These are phyloP conservation scores for Mycena vitilis DNA, from an alignment of 768 basidiomycete species.

Conservation along the genomic window DNA sequence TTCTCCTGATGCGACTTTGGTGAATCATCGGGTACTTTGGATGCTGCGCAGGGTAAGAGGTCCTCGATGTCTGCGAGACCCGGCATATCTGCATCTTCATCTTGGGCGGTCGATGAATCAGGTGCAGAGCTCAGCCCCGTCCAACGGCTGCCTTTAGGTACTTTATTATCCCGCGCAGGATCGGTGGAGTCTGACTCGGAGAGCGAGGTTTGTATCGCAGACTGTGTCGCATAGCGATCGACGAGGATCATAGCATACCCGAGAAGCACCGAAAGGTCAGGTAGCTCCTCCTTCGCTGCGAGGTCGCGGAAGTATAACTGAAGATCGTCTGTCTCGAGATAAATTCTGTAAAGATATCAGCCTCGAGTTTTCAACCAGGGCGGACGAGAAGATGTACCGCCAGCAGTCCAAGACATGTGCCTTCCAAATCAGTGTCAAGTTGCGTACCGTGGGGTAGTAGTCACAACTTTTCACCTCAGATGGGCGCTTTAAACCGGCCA, in stretches of 20 bases:
- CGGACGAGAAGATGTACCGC: slow-evolving; percentile 36
- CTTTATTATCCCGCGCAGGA: not conserved
- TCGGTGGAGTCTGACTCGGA: not conserved
- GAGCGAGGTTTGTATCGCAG: not conserved
- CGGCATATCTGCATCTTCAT: not conserved
- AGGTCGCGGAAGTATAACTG: not conserved
- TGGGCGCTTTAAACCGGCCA: slow-evolving; percentile 25
- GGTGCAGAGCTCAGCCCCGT: not conserved
- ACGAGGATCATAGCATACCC: not conserved
- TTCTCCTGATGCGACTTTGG: not conserved
- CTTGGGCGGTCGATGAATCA: not conserved
- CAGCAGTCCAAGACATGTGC: slow-evolving; percentile 49
- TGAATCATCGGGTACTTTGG: not conserved
- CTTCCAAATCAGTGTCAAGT: slow-evolving; percentile 1
- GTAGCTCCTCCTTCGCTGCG: not conserved
- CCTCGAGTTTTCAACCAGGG: not conserved
- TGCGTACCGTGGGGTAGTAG: slow-evolving; percentile 27
- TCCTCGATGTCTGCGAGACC: not conserved
- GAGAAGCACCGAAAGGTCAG: not conserved
- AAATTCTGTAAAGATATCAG: not conserved
- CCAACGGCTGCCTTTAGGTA: not conserved
- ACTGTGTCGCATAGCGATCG: not conserved
- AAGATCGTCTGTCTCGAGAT: not conserved
- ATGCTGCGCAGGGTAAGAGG: too few species aligned
- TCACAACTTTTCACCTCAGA: slow-evolving; percentile 17